Conservation (phyloP, 805 yeast genomes). For the Wickerhamiella parazyma region DNA sequence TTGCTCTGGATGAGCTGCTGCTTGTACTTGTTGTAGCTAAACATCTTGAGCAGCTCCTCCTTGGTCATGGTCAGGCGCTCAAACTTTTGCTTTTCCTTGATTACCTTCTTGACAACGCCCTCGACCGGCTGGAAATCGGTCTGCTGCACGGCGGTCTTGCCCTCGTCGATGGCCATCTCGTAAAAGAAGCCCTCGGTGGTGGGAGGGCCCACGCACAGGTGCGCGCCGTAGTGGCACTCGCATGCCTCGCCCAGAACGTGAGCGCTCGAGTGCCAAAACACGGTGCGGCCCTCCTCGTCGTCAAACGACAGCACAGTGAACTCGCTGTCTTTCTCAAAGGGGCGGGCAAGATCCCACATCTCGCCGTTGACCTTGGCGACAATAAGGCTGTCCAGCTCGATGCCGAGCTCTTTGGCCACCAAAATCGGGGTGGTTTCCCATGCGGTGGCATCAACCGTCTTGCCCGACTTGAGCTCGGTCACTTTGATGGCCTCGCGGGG, state of each 20-base stretch:
- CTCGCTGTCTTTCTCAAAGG: conserved; percentile 56
- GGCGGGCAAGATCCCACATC: conserved; percentile 93
- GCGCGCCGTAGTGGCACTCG: conserved; percentile 92
- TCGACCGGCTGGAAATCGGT: conserved; percentile 76
- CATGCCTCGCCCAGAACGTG: conserved; percentile 97
- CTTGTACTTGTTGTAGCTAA: conserved; percentile 90
- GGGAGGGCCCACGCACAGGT: conserved; percentile 90
- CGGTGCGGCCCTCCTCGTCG: conserved; percentile 85
- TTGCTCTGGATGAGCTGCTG: conserved; percentile 73
- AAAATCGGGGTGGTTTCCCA: conserved; percentile 86
- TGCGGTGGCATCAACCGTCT: conserved; percentile 59
- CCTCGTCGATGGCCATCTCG: conserved; percentile 77
- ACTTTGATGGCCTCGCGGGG: conserved; percentile 54
- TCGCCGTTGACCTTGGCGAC: conserved; percentile 82
- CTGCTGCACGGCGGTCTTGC: conserved; percentile 63
- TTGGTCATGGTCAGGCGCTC: conserved; percentile 87
- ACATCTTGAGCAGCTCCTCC: conserved; percentile 85
- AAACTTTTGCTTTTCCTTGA: conserved; percentile 89
- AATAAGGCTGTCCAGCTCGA: conserved; percentile 78
- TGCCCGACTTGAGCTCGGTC: conserved; percentile 70
- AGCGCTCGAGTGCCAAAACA: conserved; percentile 98
- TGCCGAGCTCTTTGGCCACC: conserved; percentile 71
- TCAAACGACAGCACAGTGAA: conserved; percentile 85
- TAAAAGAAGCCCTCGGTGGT: conserved; percentile 96
- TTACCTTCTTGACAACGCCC: conserved; percentile 73